phyloP scores from a whole-genome alignment of 1,139 yeast species.

The Geotrichum europaeum region DNA sequence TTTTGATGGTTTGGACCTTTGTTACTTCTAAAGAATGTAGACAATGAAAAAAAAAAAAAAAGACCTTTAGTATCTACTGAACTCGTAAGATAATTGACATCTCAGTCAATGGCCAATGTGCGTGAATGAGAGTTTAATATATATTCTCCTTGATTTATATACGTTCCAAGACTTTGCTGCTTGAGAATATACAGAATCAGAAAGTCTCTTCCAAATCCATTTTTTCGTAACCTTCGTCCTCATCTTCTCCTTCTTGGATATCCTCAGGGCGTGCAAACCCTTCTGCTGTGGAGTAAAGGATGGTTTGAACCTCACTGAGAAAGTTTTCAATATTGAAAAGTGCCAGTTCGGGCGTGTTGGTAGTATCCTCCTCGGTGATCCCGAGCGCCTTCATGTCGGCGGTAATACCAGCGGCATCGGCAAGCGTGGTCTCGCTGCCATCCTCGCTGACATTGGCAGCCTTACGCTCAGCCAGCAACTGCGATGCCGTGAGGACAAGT shows the following conservation, averaged over 20 bases:
- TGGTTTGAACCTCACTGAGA: conserved; percentile 60
- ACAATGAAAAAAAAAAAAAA: no score
- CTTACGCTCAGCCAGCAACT: conserved; percentile 40
- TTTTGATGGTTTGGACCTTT: no score
- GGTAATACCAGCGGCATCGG: conserved; percentile 2
- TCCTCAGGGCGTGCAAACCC: conserved; percentile 43
- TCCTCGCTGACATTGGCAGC: conserved; percentile 23
- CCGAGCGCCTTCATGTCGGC: conserved; percentile 34
- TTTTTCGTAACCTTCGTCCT: conserved; percentile 7
- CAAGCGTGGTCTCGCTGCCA: conserved; percentile 27
- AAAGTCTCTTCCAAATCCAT: conserved; percentile 15
- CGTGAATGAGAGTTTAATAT: no score
- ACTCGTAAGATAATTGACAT: no score
- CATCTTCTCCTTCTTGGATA: conserved; percentile 4
- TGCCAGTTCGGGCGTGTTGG: conserved; percentile 26
- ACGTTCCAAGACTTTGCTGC: neutral
- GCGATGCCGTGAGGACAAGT: conserved; percentile 60
- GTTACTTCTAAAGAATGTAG: no score
- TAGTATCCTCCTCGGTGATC: conserved; percentile 21
- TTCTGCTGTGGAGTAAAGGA: conserved; percentile 75
- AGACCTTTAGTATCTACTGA: no score
- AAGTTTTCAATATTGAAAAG: conserved; percentile 37
- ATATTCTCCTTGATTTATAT: neutral
- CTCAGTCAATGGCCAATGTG: no score
- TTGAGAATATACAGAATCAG: conserved; percentile 37